phyloP scores from a whole-genome alignment of 2,329 filamentous ascomycete genomes.

The Ciborinia camelliae region DNA sequence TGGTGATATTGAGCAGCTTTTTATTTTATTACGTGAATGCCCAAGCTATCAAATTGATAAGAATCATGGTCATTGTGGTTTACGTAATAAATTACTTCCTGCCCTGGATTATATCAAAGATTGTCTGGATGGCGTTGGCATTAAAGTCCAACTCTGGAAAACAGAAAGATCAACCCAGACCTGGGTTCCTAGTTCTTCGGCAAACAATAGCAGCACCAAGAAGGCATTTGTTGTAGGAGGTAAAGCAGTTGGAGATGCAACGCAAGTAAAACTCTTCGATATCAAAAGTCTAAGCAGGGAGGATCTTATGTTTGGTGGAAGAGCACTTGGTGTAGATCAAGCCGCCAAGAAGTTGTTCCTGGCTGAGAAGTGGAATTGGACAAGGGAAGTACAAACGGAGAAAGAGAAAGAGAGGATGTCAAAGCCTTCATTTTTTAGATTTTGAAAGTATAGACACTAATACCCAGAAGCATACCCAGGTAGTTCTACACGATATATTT shows the following conservation, averaged over 20 bases:
- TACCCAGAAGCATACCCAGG: not conserved
- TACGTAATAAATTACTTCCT: conserved; percentile 62
- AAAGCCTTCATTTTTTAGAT: conserved; percentile 17
- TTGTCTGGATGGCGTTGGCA: conserved; percentile 46
- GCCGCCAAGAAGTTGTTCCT: conserved; percentile 54
- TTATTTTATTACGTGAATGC: conserved; percentile 61
- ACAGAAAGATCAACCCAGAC: conserved; percentile 30
- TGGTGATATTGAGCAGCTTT: conserved; percentile 58
- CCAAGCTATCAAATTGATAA: conserved; percentile 72
- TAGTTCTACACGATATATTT: not conserved
- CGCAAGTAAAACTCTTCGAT: conserved; percentile 26
- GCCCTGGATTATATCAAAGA: conserved; percentile 61
- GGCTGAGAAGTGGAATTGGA: conserved; percentile 58
- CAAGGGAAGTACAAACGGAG: conserved; percentile 22
- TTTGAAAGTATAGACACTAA: conserved; percentile 2
- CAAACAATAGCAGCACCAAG: conserved; percentile 10
- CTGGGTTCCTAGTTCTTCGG: conserved; percentile 24
- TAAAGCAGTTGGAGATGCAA: conserved; percentile 25
- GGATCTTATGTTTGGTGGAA: conserved; percentile 50
- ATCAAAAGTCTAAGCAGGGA: conserved; percentile 48
- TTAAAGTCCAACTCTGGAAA: conserved; percentile 29
- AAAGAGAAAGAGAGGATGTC: conserved; percentile 24
- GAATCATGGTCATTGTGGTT: conserved; percentile 70
- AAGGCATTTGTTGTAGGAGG: conserved; percentile 29
- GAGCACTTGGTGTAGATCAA: conserved; percentile 48